phyloP scores from a whole-genome alignment of 2,329 filamentous ascomycete genomes.

The Diaporthe batatas region DNA sequence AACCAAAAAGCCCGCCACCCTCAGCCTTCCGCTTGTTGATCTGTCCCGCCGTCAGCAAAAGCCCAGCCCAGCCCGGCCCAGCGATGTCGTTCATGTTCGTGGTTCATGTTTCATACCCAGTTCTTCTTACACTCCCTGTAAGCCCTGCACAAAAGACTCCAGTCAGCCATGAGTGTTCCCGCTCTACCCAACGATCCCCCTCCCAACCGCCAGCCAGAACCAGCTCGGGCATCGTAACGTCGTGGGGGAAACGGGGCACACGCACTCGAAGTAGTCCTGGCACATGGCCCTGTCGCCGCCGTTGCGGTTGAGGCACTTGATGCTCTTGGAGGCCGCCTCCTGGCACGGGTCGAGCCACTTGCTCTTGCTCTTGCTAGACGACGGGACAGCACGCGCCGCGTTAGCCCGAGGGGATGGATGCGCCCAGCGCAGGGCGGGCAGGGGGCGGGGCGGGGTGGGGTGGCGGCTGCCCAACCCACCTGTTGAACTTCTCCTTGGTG shows the following conservation, averaged over 20 bases:
- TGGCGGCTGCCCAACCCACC: conserved; percentile 57
- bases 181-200: neutral
- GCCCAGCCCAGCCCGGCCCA: neutral
- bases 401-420: too few relatives aligned
- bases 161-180: neutral
- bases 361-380: conserved; percentile 82
- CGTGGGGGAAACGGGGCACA: too few relatives aligned
- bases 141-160: conserved; percentile 69
- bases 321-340: conserved; percentile 86
- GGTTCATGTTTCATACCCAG: too few relatives aligned
- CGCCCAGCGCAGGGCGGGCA: too few relatives aligned
- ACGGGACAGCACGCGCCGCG: too few relatives aligned
- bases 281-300: conserved; percentile 91
- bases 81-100: too few relatives aligned
- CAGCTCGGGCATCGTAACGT: too few relatives aligned
- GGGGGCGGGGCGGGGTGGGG: too few relatives aligned
- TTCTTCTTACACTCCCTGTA: conserved; percentile 95
- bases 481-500: conserved; percentile 74
- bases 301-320: conserved; percentile 91
- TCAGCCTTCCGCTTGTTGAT: conserved; percentile 49
- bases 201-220: too few relatives aligned
- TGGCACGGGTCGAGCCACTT: conserved; percentile 97
- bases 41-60: conserved; percentile 41
- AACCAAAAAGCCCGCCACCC: conserved; percentile 39
- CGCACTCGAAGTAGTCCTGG: conserved; percentile 94